Evolutionary conservation across 345 rosid genomes (phyloP), one percentile per base, ranked within the genome.

Genomic region (Diplotaxis tenuifolia): DNA sequence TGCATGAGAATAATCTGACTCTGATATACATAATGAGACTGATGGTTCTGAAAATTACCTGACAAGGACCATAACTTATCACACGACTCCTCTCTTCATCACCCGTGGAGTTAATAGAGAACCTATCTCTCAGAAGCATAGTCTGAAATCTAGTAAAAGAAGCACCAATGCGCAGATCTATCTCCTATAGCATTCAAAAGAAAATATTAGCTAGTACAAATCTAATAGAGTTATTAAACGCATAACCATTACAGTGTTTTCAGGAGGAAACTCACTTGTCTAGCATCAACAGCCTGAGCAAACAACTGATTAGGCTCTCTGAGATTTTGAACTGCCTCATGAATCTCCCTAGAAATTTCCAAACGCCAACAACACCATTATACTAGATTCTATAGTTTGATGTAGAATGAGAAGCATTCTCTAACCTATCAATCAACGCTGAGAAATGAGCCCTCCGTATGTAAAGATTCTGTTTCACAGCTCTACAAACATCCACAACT

Each of bases 71-170:
- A 82, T 91, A 94, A 82, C 99, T 94, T 65, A 92, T 81, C 75
- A 95, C 89, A 77, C 88, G 91, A 79, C 85, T 94, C 81, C 87
- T 84, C 55, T 91, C 98, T 76, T 85, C 93, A 58, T 85, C 93
- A 61, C 87, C 84, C 65, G 83, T 83, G 70, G 86, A 80, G 79
- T 85, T 89, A 59, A 94, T 89, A 64, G 72, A 73, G 69, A 94
- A 94, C 73, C 81, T 89, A 75, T 94, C 96, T 76, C 59, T 92
- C 82, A 95, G 81, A 56, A 95, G 81, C 96, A 92, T 88, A 31
- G 97, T 92, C 80, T 92, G 99, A 78, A 95, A 95, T 78, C 99
- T 85, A 36, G 99, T 95, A 83, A 95, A 95, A 62, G 97, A 92
- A 81, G 97, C 96, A 78, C 97, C 99, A 71, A 95, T 90, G 7